Evolutionary conservation across 2,329 filamentous ascomycete species (phyloP).

Genomic region (Colletotrichum lindemuthianum): DNA sequence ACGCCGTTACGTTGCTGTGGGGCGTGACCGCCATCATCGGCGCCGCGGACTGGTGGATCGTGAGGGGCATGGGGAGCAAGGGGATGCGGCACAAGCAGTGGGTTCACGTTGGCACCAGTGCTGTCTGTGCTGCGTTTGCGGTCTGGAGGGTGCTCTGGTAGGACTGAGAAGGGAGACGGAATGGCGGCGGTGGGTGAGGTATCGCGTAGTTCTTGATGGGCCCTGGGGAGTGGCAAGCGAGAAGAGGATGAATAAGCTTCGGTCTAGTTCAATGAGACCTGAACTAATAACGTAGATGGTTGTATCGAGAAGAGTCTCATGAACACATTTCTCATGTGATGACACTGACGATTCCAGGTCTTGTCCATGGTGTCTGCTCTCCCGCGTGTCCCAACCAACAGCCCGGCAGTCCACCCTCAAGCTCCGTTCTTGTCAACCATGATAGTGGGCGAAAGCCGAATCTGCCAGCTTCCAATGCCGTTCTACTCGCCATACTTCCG

Average conservation of each 20-base stretch:
- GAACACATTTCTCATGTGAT: no score
- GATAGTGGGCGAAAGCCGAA: slow-evolving; percentile 52
- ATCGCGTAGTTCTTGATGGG: no score
- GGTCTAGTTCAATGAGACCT: no score
- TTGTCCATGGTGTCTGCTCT: no score
- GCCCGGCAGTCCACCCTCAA: neutral
- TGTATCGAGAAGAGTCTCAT: neutral
- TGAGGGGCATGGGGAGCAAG: slow-evolving; percentile 4
- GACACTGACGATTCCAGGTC: no score
- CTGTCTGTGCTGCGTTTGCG: slow-evolving; percentile 2
- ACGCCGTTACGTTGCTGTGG: slow-evolving; percentile 28
- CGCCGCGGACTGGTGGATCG: slow-evolving; percentile 24
- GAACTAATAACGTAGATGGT: no score
- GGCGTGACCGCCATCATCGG: slow-evolving; percentile 16
- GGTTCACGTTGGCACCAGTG: slow-evolving; percentile 10
- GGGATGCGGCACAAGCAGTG: neutral
- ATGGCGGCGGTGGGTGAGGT: neutral
- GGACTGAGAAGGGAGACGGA: neutral
- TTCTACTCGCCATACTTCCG: slow-evolving; percentile 59
- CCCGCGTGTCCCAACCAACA: no score
- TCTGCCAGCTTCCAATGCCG: slow-evolving; percentile 58
- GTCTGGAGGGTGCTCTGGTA: slow-evolving; percentile 17
- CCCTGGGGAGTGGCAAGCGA: no score
- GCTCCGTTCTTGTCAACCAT: slow-evolving; percentile 43
- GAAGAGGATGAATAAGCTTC: no score